A percentile compares a stretch with the other conserved stretches of the same genome.
These are phyloP conservation scores for Fusarium circinatum DNA, from an alignment of 2,329 filamentous ascomycete genomes.

Conservation along the genomic window DNA sequence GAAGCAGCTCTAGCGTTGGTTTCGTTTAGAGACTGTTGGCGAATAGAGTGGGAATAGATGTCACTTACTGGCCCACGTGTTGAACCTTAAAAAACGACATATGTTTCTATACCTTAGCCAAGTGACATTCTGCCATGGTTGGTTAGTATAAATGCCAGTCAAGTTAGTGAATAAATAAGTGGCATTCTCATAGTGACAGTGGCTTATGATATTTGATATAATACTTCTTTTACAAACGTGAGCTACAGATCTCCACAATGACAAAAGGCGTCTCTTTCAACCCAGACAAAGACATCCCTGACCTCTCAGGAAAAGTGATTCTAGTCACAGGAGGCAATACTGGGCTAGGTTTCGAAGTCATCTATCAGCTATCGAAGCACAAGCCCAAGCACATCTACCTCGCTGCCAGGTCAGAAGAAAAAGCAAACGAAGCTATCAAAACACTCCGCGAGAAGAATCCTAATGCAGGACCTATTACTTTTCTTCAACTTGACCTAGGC, in stretches of 20 bases:
- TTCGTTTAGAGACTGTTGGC: accelerated
- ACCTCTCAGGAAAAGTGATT: neutral
- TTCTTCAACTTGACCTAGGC: neutral
- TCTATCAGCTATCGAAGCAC: neutral
- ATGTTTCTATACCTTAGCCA: neutral
- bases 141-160: neutral
- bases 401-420: neutral
- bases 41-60: neutral
- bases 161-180: neutral
- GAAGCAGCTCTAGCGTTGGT: neutral
- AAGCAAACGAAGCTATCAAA: neutral
- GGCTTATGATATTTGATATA: neutral
- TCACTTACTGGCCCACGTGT: accelerated
- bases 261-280: neutral
- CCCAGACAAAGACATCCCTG: neutral
- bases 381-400: neutral
- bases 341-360: neutral
- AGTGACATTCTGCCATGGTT: neutral
- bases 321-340: neutral
- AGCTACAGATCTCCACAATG: neutral
- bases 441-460: neutral
- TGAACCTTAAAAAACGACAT: neutral
- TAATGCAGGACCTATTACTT: accelerated
- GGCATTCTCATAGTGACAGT: accelerated
- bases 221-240: neutral